Evolutionary conservation across 306 rosid genomes (phyloP), one percentile per base, ranked within the genome.

Genomic region (Castanea crenata): DNA sequence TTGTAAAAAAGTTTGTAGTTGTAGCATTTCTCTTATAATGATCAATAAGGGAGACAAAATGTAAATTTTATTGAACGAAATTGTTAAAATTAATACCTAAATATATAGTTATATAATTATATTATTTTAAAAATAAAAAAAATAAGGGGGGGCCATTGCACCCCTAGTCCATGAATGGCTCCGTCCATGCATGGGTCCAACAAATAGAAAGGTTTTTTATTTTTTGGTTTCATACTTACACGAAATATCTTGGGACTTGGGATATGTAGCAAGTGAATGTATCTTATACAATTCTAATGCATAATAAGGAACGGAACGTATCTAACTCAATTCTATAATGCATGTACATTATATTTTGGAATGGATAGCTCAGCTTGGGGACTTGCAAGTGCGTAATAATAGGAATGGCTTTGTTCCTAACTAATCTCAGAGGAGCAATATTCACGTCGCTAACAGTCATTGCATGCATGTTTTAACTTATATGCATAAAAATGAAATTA

Each of bases 391-490:
- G 34, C 23, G 46, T 5, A 27, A 1, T 5, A 27, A 1, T 23
- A 23, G 14, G 13, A 27, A 63, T 29, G 69, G 4, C 41, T 63
- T 29, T 29, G 21, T 29, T 63, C 41, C 69, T 27, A 27, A 4
- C 41, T 63, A 27, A 29, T 63, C 41, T 63, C 19, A 27, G n/a
- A 29, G 69, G 69, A 63, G 41, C 71, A 67, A 27, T 46, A 11
- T 61, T 29, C 51, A 81, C 86, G 87, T 81, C 79, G 83, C 86
- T 76, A 76, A 71, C 61, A 46, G 25, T 46, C 75, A 77, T 79
- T 84, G 73, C 44, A 4, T 72, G 78, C 77, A 71, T 74, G 57
- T 83, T 62, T 25, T 35, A 23, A 67, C 16, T 49, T 23, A 0
- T 41, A 55, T 52, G 23, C 21, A 73, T 52, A 12, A 2, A 70